A percentile compares a stretch with the other conserved stretches of the same genome.
Conservation (phyloP, 139 green algal genomes). For the Chlamydomonas incerta region DNA sequence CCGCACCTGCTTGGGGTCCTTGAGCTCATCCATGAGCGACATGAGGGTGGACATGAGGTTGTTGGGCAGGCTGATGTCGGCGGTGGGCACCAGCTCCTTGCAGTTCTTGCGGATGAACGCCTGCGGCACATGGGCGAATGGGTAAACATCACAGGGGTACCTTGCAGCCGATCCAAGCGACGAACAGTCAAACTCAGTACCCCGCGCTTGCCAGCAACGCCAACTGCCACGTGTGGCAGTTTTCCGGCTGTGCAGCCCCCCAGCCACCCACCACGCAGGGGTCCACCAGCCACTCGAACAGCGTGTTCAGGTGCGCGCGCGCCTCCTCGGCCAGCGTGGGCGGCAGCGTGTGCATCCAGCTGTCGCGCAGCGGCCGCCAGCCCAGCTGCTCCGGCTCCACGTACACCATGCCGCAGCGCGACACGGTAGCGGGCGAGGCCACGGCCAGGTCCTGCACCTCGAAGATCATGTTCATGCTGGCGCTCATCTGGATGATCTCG, state of each 20-base stretch:
- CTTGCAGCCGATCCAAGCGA: too few relatives aligned
- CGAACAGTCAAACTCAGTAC: too few relatives aligned
- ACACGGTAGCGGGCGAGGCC: conserved; percentile 85
- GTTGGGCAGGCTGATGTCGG: conserved; percentile 72
- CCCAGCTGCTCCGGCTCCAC: conserved; percentile 62
- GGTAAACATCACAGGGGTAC: too few relatives aligned
- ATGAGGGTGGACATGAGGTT: conserved; percentile 59
- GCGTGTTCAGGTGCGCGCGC: not conserved
- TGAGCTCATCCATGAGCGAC: conserved; percentile 67
- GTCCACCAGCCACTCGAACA: conserved; percentile 78
- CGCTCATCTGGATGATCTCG: conserved; percentile 83
- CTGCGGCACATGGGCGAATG: too few relatives aligned
- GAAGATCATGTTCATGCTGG: conserved; percentile 63
- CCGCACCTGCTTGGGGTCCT: conserved; percentile 39
- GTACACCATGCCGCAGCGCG: conserved; percentile 87
- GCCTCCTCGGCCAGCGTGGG: conserved; percentile 38
- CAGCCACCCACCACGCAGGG: conserved; percentile 60
- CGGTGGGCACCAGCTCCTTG: conserved; percentile 69
- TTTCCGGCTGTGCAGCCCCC: too few relatives aligned
- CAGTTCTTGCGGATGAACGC: conserved; percentile 65
- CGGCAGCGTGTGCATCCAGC: conserved; percentile 61
- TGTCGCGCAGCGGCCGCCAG: conserved; percentile 64
- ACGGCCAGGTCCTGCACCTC: conserved; percentile 86
- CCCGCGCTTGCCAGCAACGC: too few relatives aligned
- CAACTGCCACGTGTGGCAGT: too few relatives aligned